Evolutionary conservation across 176 grass and related monocot species (phyloP).

Genomic region (Carex myosuroides): DNA sequence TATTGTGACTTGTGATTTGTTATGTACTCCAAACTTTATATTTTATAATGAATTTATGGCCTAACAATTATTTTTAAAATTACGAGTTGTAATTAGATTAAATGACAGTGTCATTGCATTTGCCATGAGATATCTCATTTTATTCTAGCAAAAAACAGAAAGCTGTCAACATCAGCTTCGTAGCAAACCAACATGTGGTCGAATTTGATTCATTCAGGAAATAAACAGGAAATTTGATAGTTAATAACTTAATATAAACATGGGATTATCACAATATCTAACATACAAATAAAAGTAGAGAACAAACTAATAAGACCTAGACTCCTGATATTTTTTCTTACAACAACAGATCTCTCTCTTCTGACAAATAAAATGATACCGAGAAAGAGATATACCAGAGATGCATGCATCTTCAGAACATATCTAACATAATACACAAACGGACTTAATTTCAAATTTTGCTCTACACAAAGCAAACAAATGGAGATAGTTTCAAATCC

Average conservation of each 20-base stretch:
- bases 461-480: conserved; percentile 2
- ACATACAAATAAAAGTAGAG: conserved; percentile 14
- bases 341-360: conserved; percentile 7
- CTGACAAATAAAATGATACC: conserved; percentile 25
- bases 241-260: background rate
- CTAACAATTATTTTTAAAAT: background rate
- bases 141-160: background rate
- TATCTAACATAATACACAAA: conserved; percentile 4
- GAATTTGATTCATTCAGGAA: background rate
- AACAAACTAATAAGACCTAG: background rate
- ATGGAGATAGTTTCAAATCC: background rate
- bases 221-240: background rate
- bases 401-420: background rate
- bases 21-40: no score
- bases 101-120: background rate
- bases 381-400: conserved; percentile 1
- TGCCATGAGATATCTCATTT: background rate
- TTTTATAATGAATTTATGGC: no score
- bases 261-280: conserved; percentile 6
- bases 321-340: conserved; percentile 6
- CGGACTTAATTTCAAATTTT: conserved; percentile 9
- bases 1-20: no score
- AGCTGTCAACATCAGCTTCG: background rate
- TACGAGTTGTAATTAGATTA: background rate
- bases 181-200: background rate